Evolutionary conservation across 208 protist genomes (phyloP), one percentile per base, ranked within the genome.

Genomic region (Leishmania martiniquensis): DNA sequence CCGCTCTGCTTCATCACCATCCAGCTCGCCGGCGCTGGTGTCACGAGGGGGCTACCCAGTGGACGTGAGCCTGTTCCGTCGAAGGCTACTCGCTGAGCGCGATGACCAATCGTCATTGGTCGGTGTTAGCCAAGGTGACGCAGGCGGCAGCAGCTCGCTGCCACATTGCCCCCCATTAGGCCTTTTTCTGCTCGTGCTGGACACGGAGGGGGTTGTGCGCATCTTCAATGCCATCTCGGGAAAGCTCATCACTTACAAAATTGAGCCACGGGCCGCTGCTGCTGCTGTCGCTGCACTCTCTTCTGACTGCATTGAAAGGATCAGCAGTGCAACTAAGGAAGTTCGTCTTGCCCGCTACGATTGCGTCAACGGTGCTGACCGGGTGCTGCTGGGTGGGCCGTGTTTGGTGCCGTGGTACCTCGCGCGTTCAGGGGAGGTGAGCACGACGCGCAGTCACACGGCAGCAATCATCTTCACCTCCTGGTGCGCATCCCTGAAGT

Each of bases 271-370:
- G 74, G 72, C 52, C 51, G 17, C 29, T 9, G 52, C 70, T 10
- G 7, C 29, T 15, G 51, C 51, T n/a, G 25, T 15, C 22, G 7
- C 29, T 15, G 51, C 51, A 15, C 10, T 15, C 7, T 25, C 68
- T 15, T 34, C 68, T 37, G 68, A 47, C 20, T 0, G 10, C 44
- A 10, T 42, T 20, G 49, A 72, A 22, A 52, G n/a, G 25, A 25
- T 57, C 17, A 57, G 37, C n/a, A 20, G 45, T 10, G 22, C 49
- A 15, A 1, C 25, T 29, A 65, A 52, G 17, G 87, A 91, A n/a
- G 65, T 93, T 71, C 81, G 91, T 45, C 84, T 93, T 25, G 87
- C 80, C n/a, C 87, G 89, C 68, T 95, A 95, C 85, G 91, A 97
- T 60, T 54, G 69, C 15, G 75, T 74, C 32, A 87, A 95, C 68